These are phyloP conservation scores for Colletotrichum magnum DNA, from an alignment of 2,329 filamentous ascomycete species.

Conservation along the genomic window DNA sequence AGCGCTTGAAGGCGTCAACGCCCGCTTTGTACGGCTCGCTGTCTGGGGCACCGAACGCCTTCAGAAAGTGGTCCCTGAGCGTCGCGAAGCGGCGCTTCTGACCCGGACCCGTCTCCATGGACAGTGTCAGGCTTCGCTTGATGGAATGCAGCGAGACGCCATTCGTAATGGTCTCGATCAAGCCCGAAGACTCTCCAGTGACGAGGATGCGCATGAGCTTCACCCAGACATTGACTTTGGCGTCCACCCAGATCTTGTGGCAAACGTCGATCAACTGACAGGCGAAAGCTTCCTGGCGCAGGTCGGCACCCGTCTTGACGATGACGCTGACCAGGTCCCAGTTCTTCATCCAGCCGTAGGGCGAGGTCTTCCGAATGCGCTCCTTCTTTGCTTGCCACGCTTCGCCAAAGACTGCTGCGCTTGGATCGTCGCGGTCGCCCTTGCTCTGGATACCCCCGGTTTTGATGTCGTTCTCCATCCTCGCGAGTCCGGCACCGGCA, in stretches of 20 bases:
- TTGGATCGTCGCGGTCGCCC: conserved; percentile 87
- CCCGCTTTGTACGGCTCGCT: conserved; percentile 79
- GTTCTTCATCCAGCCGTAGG: conserved; percentile 91
- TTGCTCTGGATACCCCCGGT: conserved; percentile 86
- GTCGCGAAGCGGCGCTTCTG: conserved; percentile 83
- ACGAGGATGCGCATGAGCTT: conserved; percentile 90
- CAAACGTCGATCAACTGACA: conserved; percentile 88
- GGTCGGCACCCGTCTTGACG: conserved; percentile 86
- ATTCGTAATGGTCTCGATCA: conserved; percentile 91
- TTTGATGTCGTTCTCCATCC: conserved; percentile 92
- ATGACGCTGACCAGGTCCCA: conserved; percentile 92
- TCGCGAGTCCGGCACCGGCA: conserved; percentile 80
- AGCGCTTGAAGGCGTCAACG: conserved; percentile 84
- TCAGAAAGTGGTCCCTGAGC: conserved; percentile 84
- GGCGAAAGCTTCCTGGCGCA: conserved; percentile 88
- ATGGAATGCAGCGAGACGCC: conserved; percentile 89
- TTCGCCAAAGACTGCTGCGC: conserved; percentile 88
- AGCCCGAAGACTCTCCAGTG: conserved; percentile 85
- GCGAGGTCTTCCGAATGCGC: conserved; percentile 85
- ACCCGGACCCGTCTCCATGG: conserved; percentile 76
- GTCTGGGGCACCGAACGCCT: conserved; percentile 80
- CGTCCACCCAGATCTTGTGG: conserved; percentile 85
- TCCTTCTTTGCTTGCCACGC: conserved; percentile 89
- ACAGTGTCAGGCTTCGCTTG: conserved; percentile 84
- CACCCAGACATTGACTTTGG: conserved; percentile 84